A percentile compares a stretch with the other conserved stretches of the same genome.
Evolutionary conservation across 345 rosid genomes (phyloP).

Genomic region (Pelargonium nanum): DNA sequence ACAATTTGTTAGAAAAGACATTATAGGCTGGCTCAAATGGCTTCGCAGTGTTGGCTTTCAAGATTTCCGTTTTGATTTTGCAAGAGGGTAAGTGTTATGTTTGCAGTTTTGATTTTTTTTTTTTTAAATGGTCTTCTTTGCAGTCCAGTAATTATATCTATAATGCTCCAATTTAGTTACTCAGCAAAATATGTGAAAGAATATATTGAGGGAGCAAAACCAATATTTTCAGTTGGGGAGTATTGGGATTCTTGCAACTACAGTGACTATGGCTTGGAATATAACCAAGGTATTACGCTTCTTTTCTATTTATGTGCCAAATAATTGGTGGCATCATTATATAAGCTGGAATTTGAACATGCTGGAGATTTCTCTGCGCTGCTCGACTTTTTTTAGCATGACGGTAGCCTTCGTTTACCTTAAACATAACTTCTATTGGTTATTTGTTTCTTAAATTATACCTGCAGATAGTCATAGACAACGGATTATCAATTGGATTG

Average conservation of each 20-base stretch:
- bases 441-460: neutral
- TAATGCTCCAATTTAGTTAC: slow-evolving; percentile 37
- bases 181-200: slow-evolving; percentile 70
- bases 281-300: slow-evolving; percentile 59
- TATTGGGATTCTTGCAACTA: slow-evolving; percentile 91
- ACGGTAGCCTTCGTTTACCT: neutral
- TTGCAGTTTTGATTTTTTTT: neutral
- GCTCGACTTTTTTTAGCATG: no score
- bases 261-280: slow-evolving; percentile 44
- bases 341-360: neutral
- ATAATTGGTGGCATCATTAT: slow-evolving; percentile 1
- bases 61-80: slow-evolving; percentile 92
- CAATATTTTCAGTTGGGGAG: slow-evolving; percentile 79
- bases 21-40: slow-evolving; percentile 69
- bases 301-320: slow-evolving; percentile 1
- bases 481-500: slow-evolving; percentile 74
- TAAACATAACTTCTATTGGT: neutral
- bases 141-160: neutral
- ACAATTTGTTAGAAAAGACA: slow-evolving; percentile 79
- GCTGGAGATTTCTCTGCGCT: neutral
- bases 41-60: slow-evolving; percentile 59
- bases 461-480: slow-evolving; percentile 72
- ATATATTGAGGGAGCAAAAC: slow-evolving; percentile 78
- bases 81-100: slow-evolving; percentile 48
- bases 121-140: slow-evolving; percentile 1